Conservation (phyloP, 1,284 basidiomycete genomes). For the Ganoderma sinense region DNA sequence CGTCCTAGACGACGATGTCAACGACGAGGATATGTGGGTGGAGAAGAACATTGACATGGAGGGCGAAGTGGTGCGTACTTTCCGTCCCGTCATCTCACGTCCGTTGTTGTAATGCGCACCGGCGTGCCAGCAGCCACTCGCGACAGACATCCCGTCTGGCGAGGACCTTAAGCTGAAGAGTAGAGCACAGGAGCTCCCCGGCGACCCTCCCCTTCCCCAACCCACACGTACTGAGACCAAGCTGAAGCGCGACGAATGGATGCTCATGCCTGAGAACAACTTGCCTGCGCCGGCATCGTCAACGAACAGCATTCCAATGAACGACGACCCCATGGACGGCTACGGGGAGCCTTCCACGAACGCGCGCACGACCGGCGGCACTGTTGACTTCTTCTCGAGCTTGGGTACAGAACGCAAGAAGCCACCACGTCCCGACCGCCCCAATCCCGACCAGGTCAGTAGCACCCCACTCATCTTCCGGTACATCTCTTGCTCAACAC, state of each 20-base stretch:
- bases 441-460: conserved; percentile 76
- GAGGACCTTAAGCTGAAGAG: conserved; percentile 77
- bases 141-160: conserved; percentile 80
- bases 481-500: too few species aligned
- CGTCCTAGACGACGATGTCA: conserved; percentile 73
- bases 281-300: conserved; percentile 34
- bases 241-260: conserved; percentile 87
- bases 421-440: conserved; percentile 68
- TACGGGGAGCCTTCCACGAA: conserved; percentile 68
- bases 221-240: conserved; percentile 52
- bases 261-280: conserved; percentile 66
- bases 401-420: conserved; percentile 77
- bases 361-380: conserved; percentile 56
- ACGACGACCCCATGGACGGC: conserved; percentile 71
- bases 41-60: conserved; percentile 88
- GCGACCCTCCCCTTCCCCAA: conserved; percentile 55
- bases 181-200: conserved; percentile 51
- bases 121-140: conserved; percentile 56
- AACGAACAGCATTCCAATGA: conserved; percentile 36
- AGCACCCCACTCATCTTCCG: neutral
- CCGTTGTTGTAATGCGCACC: conserved; percentile 7
- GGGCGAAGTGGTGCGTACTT: conserved; percentile 66
- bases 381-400: conserved; percentile 86
- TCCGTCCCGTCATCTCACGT: neutral
- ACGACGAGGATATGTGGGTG: conserved; percentile 81